phyloP scores from a whole-genome alignment of 1,284 basidiomycete genomes.

The Moniliella sp. region DNA sequence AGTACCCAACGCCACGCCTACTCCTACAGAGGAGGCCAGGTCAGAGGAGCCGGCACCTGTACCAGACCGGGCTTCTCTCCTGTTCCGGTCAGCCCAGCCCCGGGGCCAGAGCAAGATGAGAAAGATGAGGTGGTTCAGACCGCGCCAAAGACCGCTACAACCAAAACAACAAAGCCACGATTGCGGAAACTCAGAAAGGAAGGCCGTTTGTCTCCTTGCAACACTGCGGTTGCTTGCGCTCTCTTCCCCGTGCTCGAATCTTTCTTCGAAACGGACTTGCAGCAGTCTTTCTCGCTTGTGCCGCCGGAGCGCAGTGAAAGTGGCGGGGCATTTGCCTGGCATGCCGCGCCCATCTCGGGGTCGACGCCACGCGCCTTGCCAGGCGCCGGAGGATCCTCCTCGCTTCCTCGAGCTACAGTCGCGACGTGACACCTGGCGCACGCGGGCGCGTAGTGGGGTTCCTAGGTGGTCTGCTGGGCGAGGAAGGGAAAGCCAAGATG shows the following conservation, averaged over 20 bases:
- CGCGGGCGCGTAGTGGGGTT: constrained; percentile 26
- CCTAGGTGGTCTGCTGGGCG: constrained; percentile 24
- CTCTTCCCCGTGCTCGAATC: constrained; percentile 21
- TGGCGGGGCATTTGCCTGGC: constrained; percentile 26
- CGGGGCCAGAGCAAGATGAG: too few relatives aligned
- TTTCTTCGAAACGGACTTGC: constrained; percentile 28
- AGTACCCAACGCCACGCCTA: too few relatives aligned
- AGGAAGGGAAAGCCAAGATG: constrained; percentile 29
- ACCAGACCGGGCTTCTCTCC: too few relatives aligned
- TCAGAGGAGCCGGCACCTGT: too few relatives aligned
- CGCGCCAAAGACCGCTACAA: not conserved
- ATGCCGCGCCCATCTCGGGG: constrained; percentile 15
- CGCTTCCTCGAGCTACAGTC: constrained; percentile 22
- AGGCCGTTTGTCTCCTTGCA: constrained; percentile 29
- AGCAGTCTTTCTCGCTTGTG: constrained; percentile 21
- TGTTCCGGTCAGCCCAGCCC: too few relatives aligned
- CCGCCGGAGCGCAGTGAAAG: constrained; percentile 17
- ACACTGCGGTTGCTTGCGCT: constrained; percentile 24
- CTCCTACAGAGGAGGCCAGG: too few relatives aligned
- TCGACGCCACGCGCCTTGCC: constrained; percentile 12
- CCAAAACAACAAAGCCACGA: not conserved
- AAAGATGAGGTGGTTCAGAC: too few relatives aligned
- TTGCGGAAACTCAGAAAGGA: constrained; percentile 2
- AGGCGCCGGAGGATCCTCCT: constrained; percentile 7
- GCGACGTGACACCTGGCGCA: constrained; percentile 23